Conservation (phyloP, 2,329 filamentous ascomycete species). For the Fusarium goolgardi region DNA sequence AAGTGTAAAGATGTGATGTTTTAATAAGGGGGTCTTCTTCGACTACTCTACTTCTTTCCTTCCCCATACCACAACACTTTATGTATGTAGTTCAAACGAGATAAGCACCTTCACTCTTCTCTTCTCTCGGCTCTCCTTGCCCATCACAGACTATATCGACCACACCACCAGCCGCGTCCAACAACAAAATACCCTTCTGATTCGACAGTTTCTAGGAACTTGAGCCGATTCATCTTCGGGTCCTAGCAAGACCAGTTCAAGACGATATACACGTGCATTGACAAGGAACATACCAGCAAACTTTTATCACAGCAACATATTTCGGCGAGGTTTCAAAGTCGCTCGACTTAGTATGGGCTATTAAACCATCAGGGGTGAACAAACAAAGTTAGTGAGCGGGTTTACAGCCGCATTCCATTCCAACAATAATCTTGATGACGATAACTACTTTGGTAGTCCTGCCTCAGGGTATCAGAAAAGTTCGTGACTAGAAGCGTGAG, state of each 20-base stretch:
- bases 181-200: not conserved
- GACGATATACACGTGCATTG: not conserved
- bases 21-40: not conserved
- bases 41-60: not conserved
- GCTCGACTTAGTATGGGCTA: not conserved
- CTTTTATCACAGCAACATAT: constrained; percentile 4
- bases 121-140: not conserved
- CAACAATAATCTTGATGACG: constrained; percentile 8
- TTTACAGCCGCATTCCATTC: constrained; percentile 18
- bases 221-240: not conserved
- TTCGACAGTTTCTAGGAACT: not conserved
- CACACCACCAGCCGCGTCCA: too few relatives aligned
- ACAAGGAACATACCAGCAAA: not conserved
- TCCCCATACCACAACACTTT: not conserved
- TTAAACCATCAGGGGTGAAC: not conserved
- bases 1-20: not conserved
- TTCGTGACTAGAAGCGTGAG: not conserved
- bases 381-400: not conserved
- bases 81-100: not conserved
- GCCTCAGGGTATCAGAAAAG: not conserved
- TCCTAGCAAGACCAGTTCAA: not conserved
- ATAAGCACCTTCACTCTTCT: not conserved
- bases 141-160: not conserved
- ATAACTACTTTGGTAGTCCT: not conserved
- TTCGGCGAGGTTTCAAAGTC: constrained; percentile 2